Evolutionary conservation across 2,329 filamentous ascomycete genomes (phyloP).

Genomic region (Aureobasidium melanogenum): DNA sequence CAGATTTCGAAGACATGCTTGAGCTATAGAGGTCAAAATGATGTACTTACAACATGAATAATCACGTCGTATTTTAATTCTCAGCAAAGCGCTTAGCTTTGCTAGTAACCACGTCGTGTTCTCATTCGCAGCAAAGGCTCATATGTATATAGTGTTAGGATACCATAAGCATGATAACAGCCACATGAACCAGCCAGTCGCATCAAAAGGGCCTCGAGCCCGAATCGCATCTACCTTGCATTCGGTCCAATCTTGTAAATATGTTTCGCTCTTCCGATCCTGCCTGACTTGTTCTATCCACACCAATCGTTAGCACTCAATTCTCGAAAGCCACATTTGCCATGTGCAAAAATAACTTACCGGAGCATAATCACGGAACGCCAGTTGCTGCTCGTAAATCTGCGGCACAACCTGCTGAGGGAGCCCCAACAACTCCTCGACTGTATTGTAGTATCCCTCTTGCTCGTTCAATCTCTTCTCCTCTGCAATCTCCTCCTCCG

Average conservation of each 20-base stretch:
- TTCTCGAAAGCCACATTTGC: no score
- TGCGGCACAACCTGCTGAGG: slow-evolving; percentile 17
- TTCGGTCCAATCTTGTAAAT: background rate
- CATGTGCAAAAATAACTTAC: slow-evolving; percentile 5
- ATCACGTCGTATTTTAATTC: background rate
- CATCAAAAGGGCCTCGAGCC: background rate
- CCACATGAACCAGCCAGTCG: background rate
- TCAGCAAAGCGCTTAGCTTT: no score
- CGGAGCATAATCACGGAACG: slow-evolving; percentile 13
- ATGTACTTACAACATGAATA: background rate
- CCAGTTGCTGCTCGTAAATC: slow-evolving; percentile 19
- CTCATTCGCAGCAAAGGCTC: no score
- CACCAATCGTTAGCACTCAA: background rate
- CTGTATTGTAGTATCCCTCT: background rate
- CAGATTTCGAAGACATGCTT: background rate
- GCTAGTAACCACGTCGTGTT: background rate
- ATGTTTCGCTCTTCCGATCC: background rate
- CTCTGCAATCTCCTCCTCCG: background rate
- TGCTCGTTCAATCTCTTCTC: background rate
- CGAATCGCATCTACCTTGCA: background rate
- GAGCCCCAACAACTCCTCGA: slow-evolving; percentile 19
- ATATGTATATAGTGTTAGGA: no score
- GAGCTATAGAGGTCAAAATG: background rate
- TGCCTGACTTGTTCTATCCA: background rate
- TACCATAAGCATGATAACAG: background rate